These are phyloP conservation scores for Bisporella sp. DNA, from an alignment of 2,329 filamentous ascomycete genomes.

Conservation along the genomic window DNA sequence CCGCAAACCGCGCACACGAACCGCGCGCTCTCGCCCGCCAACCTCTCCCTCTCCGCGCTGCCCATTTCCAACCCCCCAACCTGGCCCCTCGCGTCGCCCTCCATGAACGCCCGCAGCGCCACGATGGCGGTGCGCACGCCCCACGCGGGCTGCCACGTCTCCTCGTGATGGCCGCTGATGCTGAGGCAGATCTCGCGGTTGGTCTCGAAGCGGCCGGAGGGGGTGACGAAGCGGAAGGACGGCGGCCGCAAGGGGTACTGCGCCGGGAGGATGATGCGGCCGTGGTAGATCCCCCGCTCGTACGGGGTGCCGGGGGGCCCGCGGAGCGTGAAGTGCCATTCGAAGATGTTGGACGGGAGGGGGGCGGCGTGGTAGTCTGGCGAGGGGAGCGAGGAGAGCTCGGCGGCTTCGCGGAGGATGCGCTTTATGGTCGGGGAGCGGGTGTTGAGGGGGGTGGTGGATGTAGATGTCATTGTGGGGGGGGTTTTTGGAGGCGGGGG, in stretches of 20 bases:
- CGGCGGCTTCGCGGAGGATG: constrained; percentile 85
- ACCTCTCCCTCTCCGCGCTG: constrained; percentile 56
- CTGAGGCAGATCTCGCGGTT: constrained; percentile 95
- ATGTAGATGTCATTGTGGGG: constrained; percentile 16
- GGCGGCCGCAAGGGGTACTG: constrained; percentile 89
- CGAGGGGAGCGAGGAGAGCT: constrained; percentile 73
- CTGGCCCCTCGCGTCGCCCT: constrained; percentile 80
- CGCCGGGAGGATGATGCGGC: constrained; percentile 83
- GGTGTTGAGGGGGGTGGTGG: constrained; percentile 45
- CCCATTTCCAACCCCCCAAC: constrained; percentile 79
- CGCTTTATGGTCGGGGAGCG: constrained; percentile 81
- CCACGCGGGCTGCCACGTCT: constrained; percentile 98
- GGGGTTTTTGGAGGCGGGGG: neutral
- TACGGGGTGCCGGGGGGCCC: constrained; percentile 68
- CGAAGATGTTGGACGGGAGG: constrained; percentile 74
- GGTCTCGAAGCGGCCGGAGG: constrained; percentile 86
- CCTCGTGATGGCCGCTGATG: constrained; percentile 92
- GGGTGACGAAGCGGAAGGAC: constrained; percentile 91
- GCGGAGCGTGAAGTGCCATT: constrained; percentile 98
- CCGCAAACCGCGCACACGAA: constrained; percentile 69
- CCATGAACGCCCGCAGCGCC: constrained; percentile 83
- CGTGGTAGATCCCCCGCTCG: constrained; percentile 77
- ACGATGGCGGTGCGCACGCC: constrained; percentile 84
- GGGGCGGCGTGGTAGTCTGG: constrained; percentile 81
- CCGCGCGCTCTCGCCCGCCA: constrained; percentile 58